Conservation (phyloP, 208 protist genomes). For the Wallacemonas sp. region DNA sequence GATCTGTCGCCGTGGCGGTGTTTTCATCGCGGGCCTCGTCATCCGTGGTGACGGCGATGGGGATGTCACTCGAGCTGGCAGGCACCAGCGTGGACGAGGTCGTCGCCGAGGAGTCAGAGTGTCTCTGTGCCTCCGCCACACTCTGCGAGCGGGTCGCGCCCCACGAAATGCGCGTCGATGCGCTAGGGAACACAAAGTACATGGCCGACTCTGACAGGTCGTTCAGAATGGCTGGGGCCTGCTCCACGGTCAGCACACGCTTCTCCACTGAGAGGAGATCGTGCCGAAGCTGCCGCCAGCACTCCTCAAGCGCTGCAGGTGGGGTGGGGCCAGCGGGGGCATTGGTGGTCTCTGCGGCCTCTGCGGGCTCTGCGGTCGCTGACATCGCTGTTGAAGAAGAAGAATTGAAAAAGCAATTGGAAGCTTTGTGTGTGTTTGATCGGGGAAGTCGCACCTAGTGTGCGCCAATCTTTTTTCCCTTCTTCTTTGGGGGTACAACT, state of each 20-base stretch:
- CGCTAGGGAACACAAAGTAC: slow-evolving; percentile 4
- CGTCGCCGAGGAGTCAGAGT: not conserved
- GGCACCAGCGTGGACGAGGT: not conserved
- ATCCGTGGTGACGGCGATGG: not conserved
- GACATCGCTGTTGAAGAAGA: not conserved
- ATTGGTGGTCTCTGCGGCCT: not conserved
- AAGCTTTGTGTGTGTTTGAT: too few species aligned
- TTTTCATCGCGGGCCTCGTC: not conserved
- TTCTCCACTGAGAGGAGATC: not conserved
- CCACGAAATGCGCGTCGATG: not conserved
- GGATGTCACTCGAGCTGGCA: not conserved
- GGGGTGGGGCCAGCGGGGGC: not conserved
- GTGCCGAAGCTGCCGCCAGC: not conserved
- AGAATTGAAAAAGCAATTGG: too few species aligned
- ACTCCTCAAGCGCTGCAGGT: not conserved
- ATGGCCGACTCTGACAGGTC: not conserved
- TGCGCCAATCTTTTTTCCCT: too few species aligned
- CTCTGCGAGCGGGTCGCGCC: not conserved
- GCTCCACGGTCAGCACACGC: not conserved
- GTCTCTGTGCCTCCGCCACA: not conserved
- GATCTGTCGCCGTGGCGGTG: not conserved
- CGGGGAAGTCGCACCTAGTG: too few species aligned
- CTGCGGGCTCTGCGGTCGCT: not conserved
- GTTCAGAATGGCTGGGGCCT: not conserved
- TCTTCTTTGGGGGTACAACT: too few species aligned